Conservation (phyloP, 192 early-diverging fungal species). For the Tieghemiomyces parasiticus region DNA sequence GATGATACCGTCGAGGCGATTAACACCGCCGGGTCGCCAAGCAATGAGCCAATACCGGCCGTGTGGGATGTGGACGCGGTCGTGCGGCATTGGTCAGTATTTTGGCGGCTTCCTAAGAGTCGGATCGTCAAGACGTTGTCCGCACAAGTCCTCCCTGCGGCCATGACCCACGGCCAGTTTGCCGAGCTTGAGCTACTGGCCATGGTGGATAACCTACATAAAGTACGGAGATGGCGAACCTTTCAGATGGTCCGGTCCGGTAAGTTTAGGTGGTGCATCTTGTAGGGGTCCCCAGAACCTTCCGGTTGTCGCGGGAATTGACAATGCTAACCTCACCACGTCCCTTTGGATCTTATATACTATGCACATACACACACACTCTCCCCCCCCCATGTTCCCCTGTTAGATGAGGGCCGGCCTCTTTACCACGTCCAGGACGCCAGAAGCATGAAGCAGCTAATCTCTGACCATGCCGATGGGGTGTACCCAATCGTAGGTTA, state of each 20-base stretch:
- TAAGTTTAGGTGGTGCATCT: neutral
- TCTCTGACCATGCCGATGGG: no score
- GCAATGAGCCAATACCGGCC: no score
- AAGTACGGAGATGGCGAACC: neutral
- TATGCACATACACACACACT: neutral
- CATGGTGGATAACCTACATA: neutral
- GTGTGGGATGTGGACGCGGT: neutral
- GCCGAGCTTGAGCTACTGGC: neutral
- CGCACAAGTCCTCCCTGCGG: neutral
- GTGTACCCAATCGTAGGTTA: no score
- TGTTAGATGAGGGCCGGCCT: neutral
- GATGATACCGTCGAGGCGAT: neutral
- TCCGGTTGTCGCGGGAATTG: no score
- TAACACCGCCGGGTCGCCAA: no score
- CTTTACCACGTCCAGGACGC: neutral
- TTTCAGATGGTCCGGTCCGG: no score
- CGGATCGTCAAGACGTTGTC: neutral
- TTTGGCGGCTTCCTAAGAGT: neutral
- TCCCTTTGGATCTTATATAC: no score
- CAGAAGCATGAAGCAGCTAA: no score
- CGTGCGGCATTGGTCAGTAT: neutral
- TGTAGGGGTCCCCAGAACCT: neutral
- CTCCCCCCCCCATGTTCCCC: neutral
- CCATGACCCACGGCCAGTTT: neutral
- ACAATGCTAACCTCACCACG: no score